phyloP scores from a whole-genome alignment of 306 rosid species.

The Vachellia pachyceras region DNA sequence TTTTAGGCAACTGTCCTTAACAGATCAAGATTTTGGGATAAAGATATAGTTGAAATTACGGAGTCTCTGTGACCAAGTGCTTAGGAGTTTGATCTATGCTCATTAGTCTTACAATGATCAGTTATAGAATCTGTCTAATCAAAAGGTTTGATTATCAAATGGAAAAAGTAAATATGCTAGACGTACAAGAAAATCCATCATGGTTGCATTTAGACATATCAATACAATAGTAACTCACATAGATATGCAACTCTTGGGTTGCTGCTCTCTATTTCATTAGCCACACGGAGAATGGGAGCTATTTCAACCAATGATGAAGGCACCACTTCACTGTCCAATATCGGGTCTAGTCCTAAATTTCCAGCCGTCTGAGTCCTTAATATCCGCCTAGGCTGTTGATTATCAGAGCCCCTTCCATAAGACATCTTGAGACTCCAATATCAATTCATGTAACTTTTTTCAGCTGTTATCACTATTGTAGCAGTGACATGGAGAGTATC shows the following conservation, averaged over 20 bases:
- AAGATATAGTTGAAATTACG: background rate
- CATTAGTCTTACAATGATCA: background rate
- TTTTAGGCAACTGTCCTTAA: background rate
- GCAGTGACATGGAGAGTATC: constrained; percentile 22
- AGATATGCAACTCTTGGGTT: constrained; percentile 90
- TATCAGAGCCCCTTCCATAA: constrained; percentile 74
- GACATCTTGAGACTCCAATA: constrained; percentile 66
- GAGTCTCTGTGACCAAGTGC: background rate
- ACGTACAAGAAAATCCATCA: background rate
- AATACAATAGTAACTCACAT: constrained; percentile 65
- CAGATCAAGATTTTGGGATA: background rate
- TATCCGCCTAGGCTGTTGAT: constrained; percentile 72
- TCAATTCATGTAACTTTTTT: constrained; percentile 36
- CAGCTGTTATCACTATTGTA: constrained; percentile 34
- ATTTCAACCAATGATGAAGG: constrained; percentile 89
- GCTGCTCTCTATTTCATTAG: constrained; percentile 89
- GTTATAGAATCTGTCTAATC: background rate
- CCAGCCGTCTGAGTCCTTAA: constrained; percentile 91
- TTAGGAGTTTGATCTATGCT: background rate
- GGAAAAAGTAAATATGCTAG: background rate
- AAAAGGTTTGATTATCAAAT: constrained; percentile 17
- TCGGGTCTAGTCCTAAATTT: constrained; percentile 72
- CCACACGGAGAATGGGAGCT: constrained; percentile 97
- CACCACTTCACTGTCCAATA: constrained; percentile 94
- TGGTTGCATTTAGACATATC: background rate